Evolutionary conservation across 495 filamentous ascomycete genomes (phyloP), one percentile per base, ranked within the genome.

Genomic region (Aspergillus diversus): DNA sequence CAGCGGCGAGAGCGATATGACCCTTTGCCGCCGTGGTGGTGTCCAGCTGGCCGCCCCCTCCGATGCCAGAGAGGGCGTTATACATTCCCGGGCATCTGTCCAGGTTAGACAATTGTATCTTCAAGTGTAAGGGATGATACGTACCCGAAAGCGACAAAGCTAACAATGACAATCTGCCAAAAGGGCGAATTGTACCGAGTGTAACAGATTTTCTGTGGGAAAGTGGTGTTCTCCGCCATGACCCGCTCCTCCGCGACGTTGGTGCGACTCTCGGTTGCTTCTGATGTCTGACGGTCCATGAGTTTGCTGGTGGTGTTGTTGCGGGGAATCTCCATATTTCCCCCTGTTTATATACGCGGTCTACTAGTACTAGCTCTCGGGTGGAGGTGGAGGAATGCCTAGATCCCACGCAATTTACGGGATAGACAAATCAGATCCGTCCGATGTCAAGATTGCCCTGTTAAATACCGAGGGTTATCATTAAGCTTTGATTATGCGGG

Each of bases 31-130:
- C 77, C 43, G 79, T 68, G 7, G 39, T 64, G 13, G 72, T 55
- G 60, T 81, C 73, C 8, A 80, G 52, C 60, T 81, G 78, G 54
- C 83, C 83, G 61, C 76, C 83, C 39, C 84, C 83, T 43, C 83
- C 83, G 35, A 86, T 71, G 43, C 83, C 83, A 60, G 71, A 72
- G 46, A 86, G 69, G 15, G 83, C 91, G 71, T 94, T 95, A 80
- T 90, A 94, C 84, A 86, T 86, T 72, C 90, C 90, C 13, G 92
- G 91, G 70, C 91, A 94, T 12, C 39, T 43, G 7, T 11, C 39
- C 37, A 7, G 3, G 39, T 43, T 12, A 43, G n/a, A 13, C 39
- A 15, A 43, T 11, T 7, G 37, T 13, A 13, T 11, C 39, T 11
- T 15, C 0, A 11, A 5, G n/a, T 43, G 39, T 43, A 15, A 15